Evolutionary conservation across 768 basidiomycete genomes (phyloP).

Genomic region (Russula dissimulans): DNA sequence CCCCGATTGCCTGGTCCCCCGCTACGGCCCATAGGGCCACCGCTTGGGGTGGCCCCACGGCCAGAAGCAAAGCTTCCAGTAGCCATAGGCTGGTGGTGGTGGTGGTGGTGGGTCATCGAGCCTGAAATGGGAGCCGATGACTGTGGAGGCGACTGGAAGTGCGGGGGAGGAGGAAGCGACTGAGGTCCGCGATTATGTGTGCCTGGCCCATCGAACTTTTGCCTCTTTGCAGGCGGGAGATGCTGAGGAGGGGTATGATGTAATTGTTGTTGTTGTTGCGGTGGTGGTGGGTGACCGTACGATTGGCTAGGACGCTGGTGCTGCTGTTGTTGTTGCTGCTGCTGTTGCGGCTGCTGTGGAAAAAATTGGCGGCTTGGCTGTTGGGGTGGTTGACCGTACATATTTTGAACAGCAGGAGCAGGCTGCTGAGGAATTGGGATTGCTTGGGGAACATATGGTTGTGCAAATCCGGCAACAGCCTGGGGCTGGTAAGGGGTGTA

Average conservation of each 20-base stretch:
- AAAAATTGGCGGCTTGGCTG: slow-evolving; percentile 40
- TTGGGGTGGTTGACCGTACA: slow-evolving; percentile 23
- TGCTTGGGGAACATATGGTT: slow-evolving; percentile 58
- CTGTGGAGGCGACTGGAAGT: slow-evolving; percentile 52
- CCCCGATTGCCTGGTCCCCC: slow-evolving; percentile 37
- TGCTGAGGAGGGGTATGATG: slow-evolving; percentile 69
- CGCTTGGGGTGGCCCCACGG: slow-evolving; percentile 34
- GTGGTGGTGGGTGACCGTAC: slow-evolving; percentile 26
- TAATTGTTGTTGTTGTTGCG: slow-evolving; percentile 33
- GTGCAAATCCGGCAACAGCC: slow-evolving; percentile 47
- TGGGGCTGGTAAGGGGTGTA: slow-evolving; percentile 73
- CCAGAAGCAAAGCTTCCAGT: slow-evolving; percentile 25
- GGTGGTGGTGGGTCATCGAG: slow-evolving; percentile 31
- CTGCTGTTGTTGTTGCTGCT: no score
- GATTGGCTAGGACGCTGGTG: slow-evolving; percentile 38
- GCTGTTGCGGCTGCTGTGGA: slow-evolving; percentile 22
- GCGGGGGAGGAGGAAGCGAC: slow-evolving; percentile 51
- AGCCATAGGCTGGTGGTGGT: slow-evolving; percentile 24
- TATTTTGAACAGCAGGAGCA: slow-evolving; percentile 34
- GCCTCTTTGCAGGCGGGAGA: slow-evolving; percentile 86
- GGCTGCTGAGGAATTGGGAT: slow-evolving; percentile 44
- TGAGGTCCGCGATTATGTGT: slow-evolving; percentile 42
- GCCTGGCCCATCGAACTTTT: slow-evolving; percentile 57
- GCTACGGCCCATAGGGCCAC: slow-evolving; percentile 32
- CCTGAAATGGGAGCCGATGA: slow-evolving; percentile 29